phyloP scores from a whole-genome alignment of 2,329 filamentous ascomycete genomes.

The Fusarium subtropicale region DNA sequence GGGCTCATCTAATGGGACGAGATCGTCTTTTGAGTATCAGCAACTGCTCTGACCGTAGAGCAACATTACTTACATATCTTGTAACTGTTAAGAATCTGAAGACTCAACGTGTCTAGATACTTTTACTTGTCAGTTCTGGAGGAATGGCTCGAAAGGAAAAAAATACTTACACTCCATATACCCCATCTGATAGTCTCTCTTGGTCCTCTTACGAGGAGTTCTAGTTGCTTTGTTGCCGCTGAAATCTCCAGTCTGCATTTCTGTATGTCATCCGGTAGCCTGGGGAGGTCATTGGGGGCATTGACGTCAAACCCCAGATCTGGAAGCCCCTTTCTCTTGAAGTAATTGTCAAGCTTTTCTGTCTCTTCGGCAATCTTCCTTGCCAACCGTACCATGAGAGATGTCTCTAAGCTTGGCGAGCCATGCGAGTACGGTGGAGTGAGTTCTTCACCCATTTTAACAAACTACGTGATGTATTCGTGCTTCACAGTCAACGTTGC shows the following conservation, averaged over 20 bases:
- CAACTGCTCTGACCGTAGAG: not conserved
- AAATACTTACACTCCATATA: slow-evolving; percentile 61
- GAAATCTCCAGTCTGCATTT: slow-evolving; percentile 61
- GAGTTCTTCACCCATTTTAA: slow-evolving; percentile 43
- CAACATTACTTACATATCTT: slow-evolving; percentile 56
- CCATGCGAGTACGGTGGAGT: slow-evolving; percentile 53
- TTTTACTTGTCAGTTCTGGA: slow-evolving; percentile 44
- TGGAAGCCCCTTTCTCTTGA: slow-evolving; percentile 56
- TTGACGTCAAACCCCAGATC: slow-evolving; percentile 60
- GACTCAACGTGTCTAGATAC: slow-evolving; percentile 63
- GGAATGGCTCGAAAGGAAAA: not conserved
- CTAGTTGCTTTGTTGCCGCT: slow-evolving; percentile 61
- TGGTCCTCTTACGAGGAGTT: slow-evolving; percentile 61
- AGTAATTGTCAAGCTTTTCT: slow-evolving; percentile 61
- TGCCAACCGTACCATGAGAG: slow-evolving; percentile 60
- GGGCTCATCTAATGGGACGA: slow-evolving; percentile 60
- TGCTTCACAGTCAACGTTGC: not conserved
- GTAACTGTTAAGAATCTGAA: slow-evolving; percentile 64
- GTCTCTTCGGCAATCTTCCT: slow-evolving; percentile 61
- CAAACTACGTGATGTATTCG: not conserved
- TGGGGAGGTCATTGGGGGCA: slow-evolving; percentile 59
- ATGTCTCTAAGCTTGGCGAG: slow-evolving; percentile 43
- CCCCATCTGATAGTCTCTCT: slow-evolving; percentile 64
- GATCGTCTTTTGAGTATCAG: slow-evolving; percentile 54
- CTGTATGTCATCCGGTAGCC: slow-evolving; percentile 59